Evolutionary conservation across 495 filamentous ascomycete species (phyloP).

Genomic region (Aspergillus wentii): DNA sequence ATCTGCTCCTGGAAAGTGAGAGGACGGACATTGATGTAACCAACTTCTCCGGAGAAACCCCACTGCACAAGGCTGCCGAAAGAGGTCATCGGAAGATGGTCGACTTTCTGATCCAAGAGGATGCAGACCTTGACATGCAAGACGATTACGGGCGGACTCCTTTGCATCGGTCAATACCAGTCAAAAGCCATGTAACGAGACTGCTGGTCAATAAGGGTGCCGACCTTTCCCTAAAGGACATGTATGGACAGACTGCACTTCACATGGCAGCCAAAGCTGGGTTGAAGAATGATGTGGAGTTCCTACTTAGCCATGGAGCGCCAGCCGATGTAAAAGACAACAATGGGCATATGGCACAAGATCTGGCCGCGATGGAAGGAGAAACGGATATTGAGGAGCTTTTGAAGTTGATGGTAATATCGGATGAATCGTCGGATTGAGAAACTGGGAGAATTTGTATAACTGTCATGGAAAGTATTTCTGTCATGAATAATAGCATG

Average conservation of each 20-base stretch:
- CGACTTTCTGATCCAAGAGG: slow-evolving; percentile 29
- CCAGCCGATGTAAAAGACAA: slow-evolving; percentile 14
- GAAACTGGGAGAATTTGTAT: too few relatives aligned
- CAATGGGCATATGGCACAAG: slow-evolving; percentile 10
- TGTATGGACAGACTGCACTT: slow-evolving; percentile 27
- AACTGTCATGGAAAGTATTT: too few relatives aligned
- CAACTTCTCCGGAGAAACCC: slow-evolving; percentile 24
- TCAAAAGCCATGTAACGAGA: slow-evolving; percentile 23
- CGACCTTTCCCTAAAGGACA: slow-evolving; percentile 20
- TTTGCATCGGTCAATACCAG: slow-evolving; percentile 22
- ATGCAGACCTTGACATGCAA: slow-evolving; percentile 20
- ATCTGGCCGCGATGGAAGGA: slow-evolving; percentile 8
- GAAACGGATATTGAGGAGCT: slow-evolving; percentile 6
- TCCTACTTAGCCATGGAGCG: slow-evolving; percentile 19
- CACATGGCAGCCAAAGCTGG: slow-evolving; percentile 24
- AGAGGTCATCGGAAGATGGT: slow-evolving; percentile 32
- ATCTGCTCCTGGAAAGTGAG: slow-evolving; percentile 35
- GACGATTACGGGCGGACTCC: slow-evolving; percentile 23
- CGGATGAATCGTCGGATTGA: too few relatives aligned
- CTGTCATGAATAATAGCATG: too few relatives aligned
- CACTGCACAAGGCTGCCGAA: slow-evolving; percentile 36
- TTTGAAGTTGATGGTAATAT: slow-evolving; percentile 2
- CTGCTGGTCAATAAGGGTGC: slow-evolving; percentile 17
- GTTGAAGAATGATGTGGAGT: slow-evolving; percentile 17
- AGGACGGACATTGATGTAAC: slow-evolving; percentile 36